Base-by-base conservation (phyloP, 1,139 yeast genomes). In the Barnettozyma hawaiiensis region DNA sequence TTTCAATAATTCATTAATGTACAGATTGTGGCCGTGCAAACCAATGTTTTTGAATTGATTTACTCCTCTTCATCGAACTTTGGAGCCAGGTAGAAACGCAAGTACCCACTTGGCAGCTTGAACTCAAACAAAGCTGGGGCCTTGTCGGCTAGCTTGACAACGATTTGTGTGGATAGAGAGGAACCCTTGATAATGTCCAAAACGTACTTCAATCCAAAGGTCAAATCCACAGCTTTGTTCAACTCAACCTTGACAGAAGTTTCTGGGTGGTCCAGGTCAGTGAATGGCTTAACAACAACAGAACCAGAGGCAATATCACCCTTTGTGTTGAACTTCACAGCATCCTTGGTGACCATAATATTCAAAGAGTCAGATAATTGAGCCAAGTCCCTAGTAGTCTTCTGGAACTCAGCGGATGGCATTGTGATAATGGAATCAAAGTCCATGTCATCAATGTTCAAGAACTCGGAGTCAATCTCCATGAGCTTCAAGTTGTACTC, bases 81-180 rank as follows among this genome's bases (percentile, higher is more conserved):
- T 47, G 98, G 98, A 56, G 98, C 98, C 67, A 92, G 76, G 76
- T 85, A 92, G 76, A 85, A 92, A 65, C 96, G 83, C 64, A 92
- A 73, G 67, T 86, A 86, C 41, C 99, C 98, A 63, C 94, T 86
- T 52, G 90, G 85, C 63, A 92, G 74, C 66, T 84, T 85, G 70
- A 84, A 92, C 69, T 90, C 97, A 60, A 92, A 87, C 63, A 89
- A 73, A 35, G 97, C 95, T 26, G 99, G 99, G 18, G 95, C 81
- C 63, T 85, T 89, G 59, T 85, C 92, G 31, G 96, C 86, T 63
- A 92, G 75, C 66, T 86, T 85, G 54, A 92, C 75, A 40, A 94
- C 83, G 50, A 92, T 90, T 35, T 82, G 71, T 41, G 76, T 69
- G 1, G 96, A 74, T 57, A 92, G 75, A 32, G 87, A 68, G 32